Evolutionary conservation across 169 alveolate species (phyloP).

Genomic region (Plasmodium reichenowi): DNA sequence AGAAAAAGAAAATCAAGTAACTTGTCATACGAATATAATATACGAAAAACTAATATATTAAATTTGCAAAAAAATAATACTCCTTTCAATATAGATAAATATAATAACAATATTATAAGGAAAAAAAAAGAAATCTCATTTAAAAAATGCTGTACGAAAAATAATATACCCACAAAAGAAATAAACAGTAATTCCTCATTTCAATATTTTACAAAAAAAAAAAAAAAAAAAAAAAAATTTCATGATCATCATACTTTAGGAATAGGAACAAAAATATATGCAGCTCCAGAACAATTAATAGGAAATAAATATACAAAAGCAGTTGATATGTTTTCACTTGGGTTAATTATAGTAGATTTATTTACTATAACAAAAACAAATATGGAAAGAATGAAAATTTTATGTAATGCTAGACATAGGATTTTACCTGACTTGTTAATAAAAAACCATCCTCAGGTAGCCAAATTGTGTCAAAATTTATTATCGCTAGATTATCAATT

Average conservation of each 20-base stretch:
- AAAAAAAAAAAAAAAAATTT: neutral
- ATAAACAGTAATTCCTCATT: neutral
- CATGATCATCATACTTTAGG: conserved; percentile 74
- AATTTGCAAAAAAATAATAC: neutral
- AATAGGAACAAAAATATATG: conserved; percentile 79
- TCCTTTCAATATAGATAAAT: neutral
- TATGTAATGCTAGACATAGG: conserved; percentile 78
- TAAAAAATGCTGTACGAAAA: too few relatives aligned
- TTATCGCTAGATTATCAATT: conserved; percentile 44
- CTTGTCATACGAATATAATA: neutral
- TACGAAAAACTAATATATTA: neutral
- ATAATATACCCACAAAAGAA: neutral
- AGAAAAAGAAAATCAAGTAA: neutral
- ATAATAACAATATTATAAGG: neutral
- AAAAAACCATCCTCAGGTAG: conserved; percentile 66
- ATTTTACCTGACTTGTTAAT: conserved; percentile 73
- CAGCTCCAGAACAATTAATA: conserved; percentile 82
- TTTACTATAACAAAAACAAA: conserved; percentile 76
- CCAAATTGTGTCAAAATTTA: conserved; percentile 51
- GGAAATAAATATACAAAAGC: conserved; percentile 74
- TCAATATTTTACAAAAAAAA: neutral
- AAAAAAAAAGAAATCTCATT: neutral
- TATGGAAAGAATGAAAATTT: conserved; percentile 78
- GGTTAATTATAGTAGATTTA: conserved; percentile 76
- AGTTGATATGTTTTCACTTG: conserved; percentile 82